Conservation (phyloP, 2,329 filamentous ascomycete species). For the Penicillium verrucosum region DNA sequence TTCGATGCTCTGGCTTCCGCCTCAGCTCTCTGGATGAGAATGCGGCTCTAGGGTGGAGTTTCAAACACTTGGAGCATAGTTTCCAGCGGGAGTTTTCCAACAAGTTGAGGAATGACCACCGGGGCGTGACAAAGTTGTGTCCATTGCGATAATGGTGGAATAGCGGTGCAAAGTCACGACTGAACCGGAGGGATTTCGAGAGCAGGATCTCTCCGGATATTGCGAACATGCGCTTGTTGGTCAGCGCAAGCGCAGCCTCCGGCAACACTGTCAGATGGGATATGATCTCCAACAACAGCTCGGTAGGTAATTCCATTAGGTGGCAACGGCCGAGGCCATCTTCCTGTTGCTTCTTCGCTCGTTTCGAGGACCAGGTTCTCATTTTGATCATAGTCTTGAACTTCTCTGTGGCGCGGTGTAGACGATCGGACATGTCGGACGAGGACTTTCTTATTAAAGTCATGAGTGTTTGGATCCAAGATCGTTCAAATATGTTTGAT, state of each 20-base stretch:
- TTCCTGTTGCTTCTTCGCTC: constrained; percentile 15
- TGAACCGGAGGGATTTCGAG: constrained; percentile 36
- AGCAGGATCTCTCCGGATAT: constrained; percentile 32
- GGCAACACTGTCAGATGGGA: constrained; percentile 36
- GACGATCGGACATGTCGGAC: constrained; percentile 28
- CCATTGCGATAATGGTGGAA: constrained; percentile 40
- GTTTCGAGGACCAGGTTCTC: constrained; percentile 26
- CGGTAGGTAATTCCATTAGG: constrained; percentile 39
- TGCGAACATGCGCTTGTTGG: constrained; percentile 36
- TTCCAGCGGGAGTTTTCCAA: constrained; percentile 37
- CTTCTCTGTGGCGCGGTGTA: constrained; percentile 31
- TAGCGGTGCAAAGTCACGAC: constrained; percentile 39
- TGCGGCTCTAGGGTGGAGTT: constrained; percentile 36
- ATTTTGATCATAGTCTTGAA: constrained; percentile 30
- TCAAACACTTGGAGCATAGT: constrained; percentile 38
- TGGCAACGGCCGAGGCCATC: constrained; percentile 25
- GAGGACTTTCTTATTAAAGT: constrained; percentile 14
- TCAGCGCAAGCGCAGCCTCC: constrained; percentile 38
- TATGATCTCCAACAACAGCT: constrained; percentile 37
- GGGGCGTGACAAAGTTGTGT: constrained; percentile 35
- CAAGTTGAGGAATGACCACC: constrained; percentile 38
- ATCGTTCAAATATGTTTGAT: constrained; percentile 1
- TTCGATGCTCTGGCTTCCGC: constrained; percentile 32
- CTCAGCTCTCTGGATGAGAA: constrained; percentile 35
- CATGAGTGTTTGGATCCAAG: constrained; percentile 13